phyloP scores from a whole-genome alignment of 202 grass and related monocot genomes.

The Musa balbisiana region DNA sequence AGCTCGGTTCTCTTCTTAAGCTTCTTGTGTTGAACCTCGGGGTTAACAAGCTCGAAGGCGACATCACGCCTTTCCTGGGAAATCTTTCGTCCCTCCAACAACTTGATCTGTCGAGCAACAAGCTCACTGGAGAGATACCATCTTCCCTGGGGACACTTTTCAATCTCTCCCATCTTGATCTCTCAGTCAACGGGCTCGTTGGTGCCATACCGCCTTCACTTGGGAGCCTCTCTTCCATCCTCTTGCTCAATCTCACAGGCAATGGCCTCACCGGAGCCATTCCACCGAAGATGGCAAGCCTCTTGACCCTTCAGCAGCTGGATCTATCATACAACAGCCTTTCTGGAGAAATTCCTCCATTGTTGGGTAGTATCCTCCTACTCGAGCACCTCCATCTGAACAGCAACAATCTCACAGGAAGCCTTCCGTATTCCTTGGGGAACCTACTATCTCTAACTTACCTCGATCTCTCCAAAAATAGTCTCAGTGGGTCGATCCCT shows the following conservation, averaged over 20 bases:
- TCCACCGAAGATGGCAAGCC: neutral
- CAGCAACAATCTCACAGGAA: conserved; percentile 26
- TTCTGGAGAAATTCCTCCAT: conserved; percentile 26
- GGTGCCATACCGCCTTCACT: conserved; percentile 38
- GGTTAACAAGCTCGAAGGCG: neutral
- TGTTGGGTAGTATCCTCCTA: conserved; percentile 20
- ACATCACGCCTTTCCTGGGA: neutral
- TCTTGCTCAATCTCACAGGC: conserved; percentile 11
- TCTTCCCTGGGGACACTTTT: conserved; percentile 3
- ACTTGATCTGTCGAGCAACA: neutral
- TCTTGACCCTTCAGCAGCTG: neutral
- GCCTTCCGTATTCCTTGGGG: conserved; percentile 21
- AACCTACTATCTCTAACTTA: neutral
- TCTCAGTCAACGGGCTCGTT: conserved; percentile 23
- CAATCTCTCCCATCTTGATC: conserved; percentile 12
- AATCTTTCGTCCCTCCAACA: neutral
- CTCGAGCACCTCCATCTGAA: conserved; percentile 17
- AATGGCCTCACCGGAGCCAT: conserved; percentile 26
- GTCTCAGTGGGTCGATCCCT: conserved; percentile 6
- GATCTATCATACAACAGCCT: neutral
- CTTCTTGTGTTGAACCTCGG: neutral
- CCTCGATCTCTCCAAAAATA: neutral
- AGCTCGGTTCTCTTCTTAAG: neutral
- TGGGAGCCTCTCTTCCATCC: conserved; percentile 13
- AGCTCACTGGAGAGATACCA: conserved; percentile 20